Conservation (phyloP, 352 stramenopile species). For the Phytophthora syringae region DNA sequence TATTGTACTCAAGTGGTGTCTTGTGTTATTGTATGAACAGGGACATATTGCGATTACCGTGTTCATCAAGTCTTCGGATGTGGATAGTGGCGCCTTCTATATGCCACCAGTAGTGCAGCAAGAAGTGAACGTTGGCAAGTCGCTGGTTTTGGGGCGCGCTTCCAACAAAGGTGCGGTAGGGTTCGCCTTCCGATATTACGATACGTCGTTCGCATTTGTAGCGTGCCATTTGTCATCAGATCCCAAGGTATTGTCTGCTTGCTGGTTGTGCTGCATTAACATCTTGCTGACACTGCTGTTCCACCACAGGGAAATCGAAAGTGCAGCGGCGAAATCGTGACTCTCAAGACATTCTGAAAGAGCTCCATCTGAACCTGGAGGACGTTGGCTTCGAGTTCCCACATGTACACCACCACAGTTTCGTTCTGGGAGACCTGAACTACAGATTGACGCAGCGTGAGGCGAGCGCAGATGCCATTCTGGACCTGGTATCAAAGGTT, state of each 20-base stretch:
- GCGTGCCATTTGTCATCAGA: slow-evolving; percentile 90
- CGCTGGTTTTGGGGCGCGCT: slow-evolving; percentile 74
- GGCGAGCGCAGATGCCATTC: slow-evolving; percentile 57
- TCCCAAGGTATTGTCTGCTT: slow-evolving; percentile 51
- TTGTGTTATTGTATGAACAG: slow-evolving; percentile 15
- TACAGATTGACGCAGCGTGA: slow-evolving; percentile 79
- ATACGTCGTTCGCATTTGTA: slow-evolving; percentile 89
- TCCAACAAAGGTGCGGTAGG: slow-evolving; percentile 93
- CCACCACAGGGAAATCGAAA: slow-evolving; percentile 63
- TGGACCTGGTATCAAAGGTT: slow-evolving; percentile 67
- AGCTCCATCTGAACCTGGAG: slow-evolving; percentile 81
- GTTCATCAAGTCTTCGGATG: slow-evolving; percentile 71
- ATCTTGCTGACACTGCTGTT: not conserved
- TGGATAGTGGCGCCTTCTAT: slow-evolving; percentile 79
- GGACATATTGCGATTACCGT: slow-evolving; percentile 90
- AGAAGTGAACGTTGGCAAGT: slow-evolving; percentile 81
- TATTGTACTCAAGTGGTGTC: not conserved
- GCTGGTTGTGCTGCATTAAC: not conserved
- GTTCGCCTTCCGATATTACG: slow-evolving; percentile 87
- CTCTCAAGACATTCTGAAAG: slow-evolving; percentile 72
- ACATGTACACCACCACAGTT: slow-evolving; percentile 87
- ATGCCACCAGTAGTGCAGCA: slow-evolving; percentile 77
- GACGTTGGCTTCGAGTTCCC: slow-evolving; percentile 89
- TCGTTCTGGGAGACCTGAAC: slow-evolving; percentile 92
- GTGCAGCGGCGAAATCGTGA: slow-evolving; percentile 80